These are phyloP conservation scores for Diophrys appendiculata DNA, from an alignment of 73 alveolate genomes.

Conservation along the genomic window DNA sequence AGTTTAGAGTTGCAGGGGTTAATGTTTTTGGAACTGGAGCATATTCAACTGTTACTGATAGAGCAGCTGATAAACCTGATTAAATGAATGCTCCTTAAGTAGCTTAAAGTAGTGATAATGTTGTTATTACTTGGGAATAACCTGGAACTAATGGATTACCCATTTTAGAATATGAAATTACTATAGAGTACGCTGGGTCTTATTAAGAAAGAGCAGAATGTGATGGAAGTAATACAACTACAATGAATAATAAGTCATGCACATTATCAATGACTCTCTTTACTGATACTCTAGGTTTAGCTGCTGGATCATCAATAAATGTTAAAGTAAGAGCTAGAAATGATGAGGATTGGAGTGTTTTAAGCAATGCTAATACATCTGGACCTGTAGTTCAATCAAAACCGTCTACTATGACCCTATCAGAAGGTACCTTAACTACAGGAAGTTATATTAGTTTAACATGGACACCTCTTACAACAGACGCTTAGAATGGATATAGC, in stretches of 20 bases:
- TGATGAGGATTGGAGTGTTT: constrained; percentile 13
- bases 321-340: constrained; percentile 15
- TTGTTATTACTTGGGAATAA: constrained; percentile 39
- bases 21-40: not conserved
- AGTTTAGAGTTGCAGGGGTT: not conserved
- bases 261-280: constrained; percentile 14
- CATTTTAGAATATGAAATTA: constrained; percentile 17
- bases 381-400: constrained; percentile 14
- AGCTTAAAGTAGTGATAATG: constrained; percentile 15
- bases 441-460: not conserved
- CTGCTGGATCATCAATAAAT: not conserved
- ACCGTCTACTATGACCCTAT: too few species aligned
- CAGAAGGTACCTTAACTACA: too few species aligned
- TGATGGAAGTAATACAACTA: too few species aligned
- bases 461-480: constrained; percentile 5
- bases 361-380: too few species aligned
- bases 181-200: not conserved
- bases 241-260: too few species aligned
- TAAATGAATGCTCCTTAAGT: constrained; percentile 15
- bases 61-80: constrained; percentile 44
- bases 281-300: not conserved
- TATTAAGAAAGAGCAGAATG: too few species aligned
- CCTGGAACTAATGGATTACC: constrained; percentile 37
- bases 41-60: too few species aligned
- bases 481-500: not conserved